Conservation (phyloP, 306 rosid species). For the Dalbergia oliveri region DNA sequence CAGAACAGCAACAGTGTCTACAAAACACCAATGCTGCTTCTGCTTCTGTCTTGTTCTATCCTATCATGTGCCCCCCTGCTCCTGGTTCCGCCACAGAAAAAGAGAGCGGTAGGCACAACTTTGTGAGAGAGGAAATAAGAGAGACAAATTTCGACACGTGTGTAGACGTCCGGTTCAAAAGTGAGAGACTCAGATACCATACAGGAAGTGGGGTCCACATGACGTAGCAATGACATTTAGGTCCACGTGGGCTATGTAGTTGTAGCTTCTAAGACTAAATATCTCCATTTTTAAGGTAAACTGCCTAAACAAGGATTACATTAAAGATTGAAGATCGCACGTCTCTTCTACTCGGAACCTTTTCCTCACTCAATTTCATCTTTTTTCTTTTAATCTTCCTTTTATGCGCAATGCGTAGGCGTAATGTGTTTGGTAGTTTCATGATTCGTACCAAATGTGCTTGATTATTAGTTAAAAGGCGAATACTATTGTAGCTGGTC, state of each 20-base stretch:
- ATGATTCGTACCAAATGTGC: no score
- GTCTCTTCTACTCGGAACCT: background rate
- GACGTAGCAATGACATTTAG: background rate
- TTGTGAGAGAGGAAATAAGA: background rate
- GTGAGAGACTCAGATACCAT: background rate
- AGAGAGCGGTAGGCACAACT: conserved; percentile 11
- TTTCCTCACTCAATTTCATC: background rate
- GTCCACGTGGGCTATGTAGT: no score
- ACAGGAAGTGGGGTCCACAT: background rate
- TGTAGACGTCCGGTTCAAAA: conserved; percentile 52
- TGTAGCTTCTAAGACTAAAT: no score
- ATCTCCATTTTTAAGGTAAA: background rate
- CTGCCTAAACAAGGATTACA: background rate
- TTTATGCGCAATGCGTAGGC: background rate
- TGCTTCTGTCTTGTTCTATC: background rate
- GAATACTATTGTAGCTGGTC: no score
- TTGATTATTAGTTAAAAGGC: no score
- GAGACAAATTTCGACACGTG: conserved; percentile 48
- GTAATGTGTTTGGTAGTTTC: background rate
- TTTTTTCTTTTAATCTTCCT: background rate
- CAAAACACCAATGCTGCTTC: background rate
- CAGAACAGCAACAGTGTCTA: background rate
- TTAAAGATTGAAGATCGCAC: background rate
- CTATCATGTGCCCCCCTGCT: background rate
- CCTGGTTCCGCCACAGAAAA: background rate